Evolutionary conservation across 257 asterid species (phyloP), one percentile per base, ranked within the genome.

Genomic region (Mitragyna speciosa): DNA sequence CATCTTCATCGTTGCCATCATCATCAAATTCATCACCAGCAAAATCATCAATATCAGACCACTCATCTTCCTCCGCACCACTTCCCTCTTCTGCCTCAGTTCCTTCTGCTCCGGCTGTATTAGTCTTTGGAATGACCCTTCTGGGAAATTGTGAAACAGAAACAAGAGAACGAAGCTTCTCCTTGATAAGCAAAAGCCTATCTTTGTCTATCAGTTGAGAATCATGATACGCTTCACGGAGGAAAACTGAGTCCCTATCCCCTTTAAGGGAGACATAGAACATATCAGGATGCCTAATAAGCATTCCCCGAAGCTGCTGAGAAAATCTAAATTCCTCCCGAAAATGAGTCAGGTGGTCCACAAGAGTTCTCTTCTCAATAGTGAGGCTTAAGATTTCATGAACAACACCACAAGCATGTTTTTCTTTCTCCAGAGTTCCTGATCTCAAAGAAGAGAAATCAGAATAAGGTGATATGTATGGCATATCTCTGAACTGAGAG

Each of bases 221-320:
- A 91, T 94, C 94, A 0, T 82, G 88, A 87, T 96, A 96, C 0
- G 97, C 99, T 87, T 94, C 98, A 15, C 98, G 97, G 7, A 94
- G 95, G 81, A 96, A 96, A 84, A 96, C 97, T 0, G 99, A 96
- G 84, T 96, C 97, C 80, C 99, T 89, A 41, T 94, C 97, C 64
- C 99, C 99, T 82, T 96, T 96, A 63, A 92, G 86, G 12, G 99
- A 96, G 52, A 96, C 90, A 65, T 96, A 94, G 70, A 96, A 96
- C 97, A 94, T 91, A 83, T 96, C 98, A 2, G 98, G 98, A 88
- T 96, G 99, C 89, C 99, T 94, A 80, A 96, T 84, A 88, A 96
- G 81, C 99, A 96, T 96, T 73, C 99, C 99, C 77, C 98, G 88
- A 43, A 96, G 88, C 87, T 96, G 98, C 83, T 96, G 99, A 65